Base-by-base conservation (phyloP, 73 alveolate species). In the Blepharisma japonicum region DNA sequence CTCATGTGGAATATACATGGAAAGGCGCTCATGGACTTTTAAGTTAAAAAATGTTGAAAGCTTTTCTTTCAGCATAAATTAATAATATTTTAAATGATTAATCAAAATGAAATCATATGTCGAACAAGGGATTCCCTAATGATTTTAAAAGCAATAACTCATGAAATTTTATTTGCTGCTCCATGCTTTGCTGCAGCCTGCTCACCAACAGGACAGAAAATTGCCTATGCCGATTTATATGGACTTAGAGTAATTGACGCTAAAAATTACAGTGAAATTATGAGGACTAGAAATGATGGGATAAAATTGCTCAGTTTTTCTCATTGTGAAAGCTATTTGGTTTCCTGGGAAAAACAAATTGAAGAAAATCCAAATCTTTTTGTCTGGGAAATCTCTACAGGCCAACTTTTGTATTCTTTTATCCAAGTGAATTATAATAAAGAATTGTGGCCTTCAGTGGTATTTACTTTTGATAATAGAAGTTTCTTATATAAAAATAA, bases 301-400 rank as follows among this genome's bases (percentile, higher is more conserved):
- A 39, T 61, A 8, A n/a, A 61, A 39, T 39, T 61, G 2, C 74
- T 61, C 14, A n/a, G 23, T 39, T 61, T 61, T 61, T 61, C 74
- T 39, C n/a, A 61, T 9, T 61, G 74, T 4, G 74, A 14, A n/a
- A 61, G 5, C 4, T 61, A 61, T 48, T 25, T 61, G 46, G 74
- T 61, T 61, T 2, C 74, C 74, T 61, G 74, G 74, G 74, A 61
- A 61, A 61, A 61, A 39, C 74, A n/a, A 14, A n/a, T 14, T 8
- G 74, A 61, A 61, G 74, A 61, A 25, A 18, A n/a, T 25, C 74
- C 74, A 2, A 61, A 61, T 39, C 74, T 61, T n/a, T 20, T 61
- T 14, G 23, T 61, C 48, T 61, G 74, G 74, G 74, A 61, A n/a
- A 61, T 39, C 2, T 8, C 38, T 25, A 18, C 74, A 61, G 74